A percentile compares a stretch with the other conserved stretches of the same genome.
phyloP scores from a whole-genome alignment of 2,329 filamentous ascomycete genomes.

The Bipolaris zeicola region DNA sequence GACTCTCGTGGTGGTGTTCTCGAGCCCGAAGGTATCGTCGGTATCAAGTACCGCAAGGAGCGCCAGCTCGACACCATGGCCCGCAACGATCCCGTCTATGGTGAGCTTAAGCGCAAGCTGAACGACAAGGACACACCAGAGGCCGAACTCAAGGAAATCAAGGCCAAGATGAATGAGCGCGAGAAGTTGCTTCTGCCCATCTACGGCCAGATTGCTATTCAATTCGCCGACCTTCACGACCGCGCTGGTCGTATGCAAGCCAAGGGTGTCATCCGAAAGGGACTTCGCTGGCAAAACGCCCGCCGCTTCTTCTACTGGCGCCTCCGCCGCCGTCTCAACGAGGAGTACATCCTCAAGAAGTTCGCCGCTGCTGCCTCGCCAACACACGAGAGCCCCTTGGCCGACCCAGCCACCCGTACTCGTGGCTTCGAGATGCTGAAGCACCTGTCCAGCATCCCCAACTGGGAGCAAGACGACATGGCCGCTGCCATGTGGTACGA shows the following conservation, averaged over 20 bases:
- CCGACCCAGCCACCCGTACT: conserved; percentile 58
- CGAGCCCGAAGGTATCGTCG: conserved; percentile 96
- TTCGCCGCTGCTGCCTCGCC: conserved; percentile 63
- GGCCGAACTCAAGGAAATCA: conserved; percentile 78
- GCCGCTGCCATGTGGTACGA: conserved; percentile 95
- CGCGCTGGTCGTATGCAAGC: conserved; percentile 97
- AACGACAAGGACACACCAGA: conserved; percentile 69
- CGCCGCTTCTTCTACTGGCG: conserved; percentile 99
- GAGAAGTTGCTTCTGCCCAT: conserved; percentile 90
- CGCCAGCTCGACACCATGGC: conserved; percentile 98
- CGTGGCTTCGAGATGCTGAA: conserved; percentile 75
- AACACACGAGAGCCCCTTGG: conserved; percentile 44
- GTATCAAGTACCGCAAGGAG: conserved; percentile 98
- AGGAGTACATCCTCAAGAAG: conserved; percentile 95
- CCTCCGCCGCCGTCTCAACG: conserved; percentile 91
- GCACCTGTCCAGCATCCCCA: conserved; percentile 79
- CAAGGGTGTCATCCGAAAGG: conserved; percentile 88
- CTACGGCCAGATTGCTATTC: conserved; percentile 92
- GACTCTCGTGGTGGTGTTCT: conserved; percentile 96
- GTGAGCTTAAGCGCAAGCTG: conserved; percentile 79
- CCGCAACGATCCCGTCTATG: conserved; percentile 84
- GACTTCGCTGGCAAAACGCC: conserved; percentile 84
- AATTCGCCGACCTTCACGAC: conserved; percentile 97
- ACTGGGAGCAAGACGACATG: conserved; percentile 79
- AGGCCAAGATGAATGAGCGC: conserved; percentile 80